phyloP scores from a whole-genome alignment of 108 stramenopile species.

The Discostella pseudostelligera region DNA sequence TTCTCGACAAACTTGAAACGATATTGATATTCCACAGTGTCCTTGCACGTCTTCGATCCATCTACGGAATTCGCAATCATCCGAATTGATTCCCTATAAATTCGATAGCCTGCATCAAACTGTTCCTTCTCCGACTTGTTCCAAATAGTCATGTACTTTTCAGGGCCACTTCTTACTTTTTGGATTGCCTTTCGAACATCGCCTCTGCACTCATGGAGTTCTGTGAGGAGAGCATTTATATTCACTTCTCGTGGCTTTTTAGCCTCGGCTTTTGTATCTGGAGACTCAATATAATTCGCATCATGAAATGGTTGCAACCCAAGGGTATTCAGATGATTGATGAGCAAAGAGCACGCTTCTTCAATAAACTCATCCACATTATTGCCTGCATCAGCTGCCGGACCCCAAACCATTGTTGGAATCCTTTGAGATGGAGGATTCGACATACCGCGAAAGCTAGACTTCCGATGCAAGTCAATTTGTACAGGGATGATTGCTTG shows the following conservation, averaged over 20 bases:
- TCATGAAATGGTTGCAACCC: slow-evolving; percentile 35
- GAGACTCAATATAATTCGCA: slow-evolving; percentile 37
- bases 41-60: slow-evolving; percentile 53
- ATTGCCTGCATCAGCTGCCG: slow-evolving; percentile 36
- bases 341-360: slow-evolving; percentile 48
- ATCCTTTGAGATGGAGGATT: slow-evolving; percentile 38
- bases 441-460: slow-evolving; percentile 22
- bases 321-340: slow-evolving; percentile 42
- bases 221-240: slow-evolving; percentile 49
- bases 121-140: slow-evolving; percentile 59
- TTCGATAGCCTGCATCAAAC: slow-evolving; percentile 70
- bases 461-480: slow-evolving; percentile 19
- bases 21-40: slow-evolving; percentile 85
- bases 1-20: slow-evolving; percentile 89
- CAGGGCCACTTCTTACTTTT: slow-evolving; percentile 39
- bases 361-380: slow-evolving; percentile 47
- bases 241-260: slow-evolving; percentile 55
- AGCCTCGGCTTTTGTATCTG: slow-evolving; percentile 29
- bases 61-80: slow-evolving; percentile 61
- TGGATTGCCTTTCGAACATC: slow-evolving; percentile 49
- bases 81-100: slow-evolving; percentile 68
- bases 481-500: slow-evolving; percentile 61
- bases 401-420: slow-evolving; percentile 69
- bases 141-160: slow-evolving; percentile 58
- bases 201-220: slow-evolving; percentile 56